These are phyloP conservation scores for Podila minutissima DNA, from an alignment of 192 early-diverging fungal genomes.

Conservation along the genomic window DNA sequence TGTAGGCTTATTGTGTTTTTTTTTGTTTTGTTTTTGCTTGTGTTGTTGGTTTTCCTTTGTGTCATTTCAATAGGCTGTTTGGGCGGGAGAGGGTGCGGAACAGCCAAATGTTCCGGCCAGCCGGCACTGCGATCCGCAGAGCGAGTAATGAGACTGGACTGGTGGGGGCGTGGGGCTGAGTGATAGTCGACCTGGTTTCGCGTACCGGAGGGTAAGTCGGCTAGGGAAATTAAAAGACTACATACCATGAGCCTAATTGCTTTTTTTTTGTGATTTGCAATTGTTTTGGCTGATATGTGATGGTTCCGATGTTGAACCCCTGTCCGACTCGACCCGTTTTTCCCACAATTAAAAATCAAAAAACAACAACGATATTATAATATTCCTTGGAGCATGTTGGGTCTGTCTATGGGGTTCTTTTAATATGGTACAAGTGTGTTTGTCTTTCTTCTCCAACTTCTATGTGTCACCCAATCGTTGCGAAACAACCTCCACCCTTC, in stretches of 20 bases:
- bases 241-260: too few relatives aligned
- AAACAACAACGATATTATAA: neutral
- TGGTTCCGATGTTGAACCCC: too few relatives aligned
- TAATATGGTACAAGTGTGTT: neutral
- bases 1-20: too few relatives aligned
- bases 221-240: too few relatives aligned
- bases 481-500: neutral
- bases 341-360: neutral
- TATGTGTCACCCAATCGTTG: too few relatives aligned
- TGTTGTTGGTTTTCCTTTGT: too few relatives aligned
- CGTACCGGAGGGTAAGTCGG: neutral
- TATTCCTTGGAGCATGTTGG: neutral
- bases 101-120: neutral
- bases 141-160: neutral
- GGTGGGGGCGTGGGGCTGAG: constrained; percentile 9
- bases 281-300: too few relatives aligned
- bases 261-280: too few relatives aligned
- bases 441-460: too few relatives aligned
- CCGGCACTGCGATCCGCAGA: constrained; percentile 21
- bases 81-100: neutral
- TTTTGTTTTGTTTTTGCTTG: too few relatives aligned
- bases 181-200: constrained; percentile 10
- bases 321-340: neutral
- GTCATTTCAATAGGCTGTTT: constrained; percentile 17
- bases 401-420: neutral